Conservation (phyloP, 495 filamentous ascomycete genomes). For the Xylaria curta region DNA sequence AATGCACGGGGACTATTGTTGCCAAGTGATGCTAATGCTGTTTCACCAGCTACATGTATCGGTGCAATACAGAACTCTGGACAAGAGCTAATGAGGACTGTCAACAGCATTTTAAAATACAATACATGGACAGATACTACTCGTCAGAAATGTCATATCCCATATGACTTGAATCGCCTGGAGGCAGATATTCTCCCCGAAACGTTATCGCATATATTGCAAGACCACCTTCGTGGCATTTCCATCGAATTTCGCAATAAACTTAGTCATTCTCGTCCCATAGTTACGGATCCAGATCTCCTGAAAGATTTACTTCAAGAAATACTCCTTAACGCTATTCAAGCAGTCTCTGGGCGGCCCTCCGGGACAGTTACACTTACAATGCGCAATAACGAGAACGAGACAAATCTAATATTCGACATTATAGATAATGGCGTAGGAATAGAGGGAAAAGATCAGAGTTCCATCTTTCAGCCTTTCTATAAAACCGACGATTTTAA, state of each 20-base stretch:
- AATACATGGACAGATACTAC: conserved; percentile 26
- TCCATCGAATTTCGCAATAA: conserved; percentile 18
- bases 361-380: conserved; percentile 3
- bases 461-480: conserved; percentile 15
- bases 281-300: conserved; percentile 9
- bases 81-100: conserved; percentile 29
- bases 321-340: conserved; percentile 14
- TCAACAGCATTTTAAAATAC: conserved; percentile 30
- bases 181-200: conserved; percentile 9
- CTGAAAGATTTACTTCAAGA: conserved; percentile 11
- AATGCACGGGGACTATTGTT: background rate
- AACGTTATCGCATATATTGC: background rate
- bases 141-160: background rate
- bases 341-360: conserved; percentile 1
- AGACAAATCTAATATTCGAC: conserved; percentile 8
- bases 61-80: conserved; percentile 23
- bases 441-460: background rate
- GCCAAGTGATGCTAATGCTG: background rate
- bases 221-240: conserved; percentile 4
- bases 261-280: background rate
- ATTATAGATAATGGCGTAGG: conserved; percentile 13
- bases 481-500: conserved; percentile 9
- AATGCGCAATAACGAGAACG: conserved; percentile 1
- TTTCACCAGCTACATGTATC: conserved; percentile 17
- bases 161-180: background rate